These are phyloP conservation scores for Saccharomycopsis javanensis DNA, from an alignment of 805 yeast genomes.

Conservation along the genomic window DNA sequence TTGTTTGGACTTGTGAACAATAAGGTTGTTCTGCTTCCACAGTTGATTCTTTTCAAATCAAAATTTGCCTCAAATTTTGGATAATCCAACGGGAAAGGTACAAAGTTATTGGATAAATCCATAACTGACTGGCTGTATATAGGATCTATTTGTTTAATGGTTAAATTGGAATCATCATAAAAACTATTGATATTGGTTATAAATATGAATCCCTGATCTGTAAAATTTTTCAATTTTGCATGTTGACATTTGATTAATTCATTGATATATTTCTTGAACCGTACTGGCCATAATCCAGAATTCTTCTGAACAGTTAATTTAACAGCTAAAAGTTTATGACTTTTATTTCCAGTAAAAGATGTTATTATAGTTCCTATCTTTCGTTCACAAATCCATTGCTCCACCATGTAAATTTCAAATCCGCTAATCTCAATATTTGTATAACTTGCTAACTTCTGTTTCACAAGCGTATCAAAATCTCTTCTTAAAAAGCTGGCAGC, in stretches of 20 bases:
- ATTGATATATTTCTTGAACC: slow-evolving; percentile 49
- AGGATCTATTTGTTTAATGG: slow-evolving; percentile 14
- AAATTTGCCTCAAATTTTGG: slow-evolving; percentile 56
- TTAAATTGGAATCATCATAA: slow-evolving; percentile 14
- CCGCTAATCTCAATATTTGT: slow-evolving; percentile 34
- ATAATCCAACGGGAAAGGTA: slow-evolving; percentile 16
- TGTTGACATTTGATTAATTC: slow-evolving; percentile 59
- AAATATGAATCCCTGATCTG: slow-evolving; percentile 48
- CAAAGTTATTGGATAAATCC: neutral
- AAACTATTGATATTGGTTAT: slow-evolving; percentile 77
- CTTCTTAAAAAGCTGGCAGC: slow-evolving; percentile 9
- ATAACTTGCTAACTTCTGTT: slow-evolving; percentile 4
- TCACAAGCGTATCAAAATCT: slow-evolving; percentile 11
- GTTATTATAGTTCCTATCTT: slow-evolving; percentile 58
- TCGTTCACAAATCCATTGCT: slow-evolving; percentile 85
- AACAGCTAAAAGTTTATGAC: slow-evolving; percentile 53
- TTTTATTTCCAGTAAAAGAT: slow-evolving; percentile 74
- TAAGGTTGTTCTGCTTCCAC: slow-evolving; percentile 80
- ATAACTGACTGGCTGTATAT: neutral
- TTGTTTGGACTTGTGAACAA: slow-evolving; percentile 62
- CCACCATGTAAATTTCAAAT: slow-evolving; percentile 83
- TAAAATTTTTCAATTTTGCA: slow-evolving; percentile 42
- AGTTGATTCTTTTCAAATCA: slow-evolving; percentile 63
- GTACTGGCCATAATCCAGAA: slow-evolving; percentile 34
- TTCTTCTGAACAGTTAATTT: slow-evolving; percentile 44